Base-by-base conservation (phyloP, 2,329 filamentous ascomycete species). In the Clarireedia homoeocarpa region DNA sequence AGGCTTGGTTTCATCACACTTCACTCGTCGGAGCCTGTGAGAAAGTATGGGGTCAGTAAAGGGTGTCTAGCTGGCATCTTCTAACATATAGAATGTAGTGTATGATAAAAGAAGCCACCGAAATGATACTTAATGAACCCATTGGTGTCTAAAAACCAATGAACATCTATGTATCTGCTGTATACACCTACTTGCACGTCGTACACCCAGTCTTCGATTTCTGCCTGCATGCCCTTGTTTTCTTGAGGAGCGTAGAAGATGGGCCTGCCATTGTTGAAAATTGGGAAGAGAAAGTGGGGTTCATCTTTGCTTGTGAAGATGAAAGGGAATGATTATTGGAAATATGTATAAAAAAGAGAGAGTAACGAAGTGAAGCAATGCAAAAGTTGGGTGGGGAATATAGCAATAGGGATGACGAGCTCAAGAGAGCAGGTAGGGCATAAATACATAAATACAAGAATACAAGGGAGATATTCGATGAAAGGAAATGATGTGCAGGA, bases 151-250 rank as follows among this genome's bases (percentile, higher is more conserved):
- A 20, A 24, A 15, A 27, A 51, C 12, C 26, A 17, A 23, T 38
- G 23, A 4, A 24, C 14, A 34, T 34, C 12, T 26, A n/a, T n/a
- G 17, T 53, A 36, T 38, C 30, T 48, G 39, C 30, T 24, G 27
- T 6, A 39, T 30, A 27, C 24, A 53, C 55, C 20, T 40, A 57
- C 55, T 57, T 57, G 55, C 55, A 57, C 26, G 55, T 57, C 36
- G 50, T 53, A 57, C 55, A 57, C 14, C 55, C 55, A 39, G 55
- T 57, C 36, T 57, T 57, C 26, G 50, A 48, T 17, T 57, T 57
- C 38, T 66, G 65, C 42, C 63, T 67, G 49, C 66, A 66, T 3
- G 64, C 65, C 48, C 66, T 61, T 20, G 66, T 53, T 49, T 56
- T 56, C 24, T 27, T 51, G 30, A 39, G 52, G 23, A 48, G 23